Evolutionary conservation across 768 basidiomycete species (phyloP), one percentile per base, ranked within the genome.

Genomic region (Cubamyces lactineus): DNA sequence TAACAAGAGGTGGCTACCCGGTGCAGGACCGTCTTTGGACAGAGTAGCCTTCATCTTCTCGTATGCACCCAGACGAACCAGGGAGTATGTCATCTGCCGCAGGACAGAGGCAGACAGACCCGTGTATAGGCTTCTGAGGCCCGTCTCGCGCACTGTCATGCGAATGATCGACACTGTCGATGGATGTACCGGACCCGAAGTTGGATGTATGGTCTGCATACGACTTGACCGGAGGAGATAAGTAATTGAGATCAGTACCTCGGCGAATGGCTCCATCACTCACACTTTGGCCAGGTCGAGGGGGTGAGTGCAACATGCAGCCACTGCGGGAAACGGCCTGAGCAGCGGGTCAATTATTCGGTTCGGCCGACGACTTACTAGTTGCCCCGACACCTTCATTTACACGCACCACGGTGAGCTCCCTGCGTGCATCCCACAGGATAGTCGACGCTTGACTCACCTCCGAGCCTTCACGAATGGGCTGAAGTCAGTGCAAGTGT

Each of bases 41-140:
- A 92, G 70, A 15, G 76, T 76, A 19, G 77, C 74, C 69, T 93
- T 93, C 71, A 91, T 80, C 53, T 86, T 84, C 69, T 96, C 94
- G 70, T 95, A 94, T 21, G 80, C 84, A 23, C 93, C 93, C 30
- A 95, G 76, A 34, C 94, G 86, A 55, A 93, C 91, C 48, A 95
- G 84, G 0, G 92, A 92, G 70, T 96, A 96, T 11, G 92, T 87
- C 92, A 95, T 94, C 76, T 96, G 94, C 53, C 94, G 84, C 73
- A 94, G 79, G 23, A 94, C 74, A 2, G 93, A 92, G 5, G 93
- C 93, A 5, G 87, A 86, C 38, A 94, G 81, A 23, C 94, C 94
- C 12, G 88, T 86, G 68, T 91, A 94, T 24, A 95, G 75, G 63
- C 91, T 90, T 59, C 81, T 81, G 64, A 92, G 70, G 64, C 94